These are phyloP conservation scores for Byssoonygena ceratinophila DNA, from an alignment of 2,329 filamentous ascomycete species.

Conservation along the genomic window DNA sequence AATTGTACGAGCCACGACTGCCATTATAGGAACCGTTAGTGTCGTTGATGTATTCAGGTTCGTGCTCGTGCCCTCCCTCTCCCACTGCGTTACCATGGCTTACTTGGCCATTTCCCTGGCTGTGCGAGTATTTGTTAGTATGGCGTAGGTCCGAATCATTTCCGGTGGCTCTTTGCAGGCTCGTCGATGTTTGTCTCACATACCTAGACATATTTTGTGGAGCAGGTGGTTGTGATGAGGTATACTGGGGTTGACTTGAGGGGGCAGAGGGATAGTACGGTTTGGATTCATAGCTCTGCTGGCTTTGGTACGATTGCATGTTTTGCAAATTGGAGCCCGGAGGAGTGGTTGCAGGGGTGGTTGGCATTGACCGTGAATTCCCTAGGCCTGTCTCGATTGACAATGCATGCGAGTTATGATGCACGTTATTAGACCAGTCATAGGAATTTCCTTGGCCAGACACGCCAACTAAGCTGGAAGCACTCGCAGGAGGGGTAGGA, in stretches of 20 bases:
- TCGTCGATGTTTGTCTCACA: constrained; percentile 48
- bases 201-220: constrained; percentile 62
- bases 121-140: constrained; percentile 51
- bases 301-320: constrained; percentile 64
- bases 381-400: constrained; percentile 70
- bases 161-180: constrained; percentile 34
- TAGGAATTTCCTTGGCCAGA: constrained; percentile 62
- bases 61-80: constrained; percentile 55
- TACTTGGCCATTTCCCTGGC: constrained; percentile 46
- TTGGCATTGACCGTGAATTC: constrained; percentile 75
- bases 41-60: constrained; percentile 72
- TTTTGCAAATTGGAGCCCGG: constrained; percentile 65
- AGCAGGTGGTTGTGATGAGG: constrained; percentile 48
- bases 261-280: constrained; percentile 66
- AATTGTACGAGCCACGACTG: constrained; percentile 65
- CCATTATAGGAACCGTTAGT: constrained; percentile 60
- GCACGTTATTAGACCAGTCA: constrained; percentile 58
- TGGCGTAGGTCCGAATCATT: constrained; percentile 58
- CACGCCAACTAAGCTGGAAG: constrained; percentile 75
- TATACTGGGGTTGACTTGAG: constrained; percentile 57
- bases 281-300: constrained; percentile 68
- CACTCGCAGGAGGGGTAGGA: constrained; percentile 83
- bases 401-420: constrained; percentile 59
- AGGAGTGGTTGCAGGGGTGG: constrained; percentile 81
- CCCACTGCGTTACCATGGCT: constrained; percentile 50